Conservation (phyloP, 2,329 filamentous ascomycete species). For the Apiospora pterosperma region DNA sequence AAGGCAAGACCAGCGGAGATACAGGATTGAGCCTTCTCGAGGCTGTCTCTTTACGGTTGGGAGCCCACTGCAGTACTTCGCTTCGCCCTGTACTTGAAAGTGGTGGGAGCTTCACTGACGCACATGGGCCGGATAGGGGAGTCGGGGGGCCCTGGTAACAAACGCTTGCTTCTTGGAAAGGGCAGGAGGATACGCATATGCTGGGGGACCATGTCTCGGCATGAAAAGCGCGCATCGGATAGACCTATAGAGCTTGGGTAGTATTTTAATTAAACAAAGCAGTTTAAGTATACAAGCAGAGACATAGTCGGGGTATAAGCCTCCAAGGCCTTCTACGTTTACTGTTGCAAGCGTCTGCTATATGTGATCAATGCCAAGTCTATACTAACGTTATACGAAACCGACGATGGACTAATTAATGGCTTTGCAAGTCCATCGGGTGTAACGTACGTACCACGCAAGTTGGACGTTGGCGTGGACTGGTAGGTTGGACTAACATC, state of each 20-base stretch:
- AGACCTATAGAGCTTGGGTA: background rate
- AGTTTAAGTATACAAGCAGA: background rate
- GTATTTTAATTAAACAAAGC: background rate
- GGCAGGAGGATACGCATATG: background rate
- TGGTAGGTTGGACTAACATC: too few relatives aligned
- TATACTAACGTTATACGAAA: too few relatives aligned
- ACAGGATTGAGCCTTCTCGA: constrained; percentile 13
- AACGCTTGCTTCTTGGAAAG: background rate
- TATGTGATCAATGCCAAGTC: too few relatives aligned
- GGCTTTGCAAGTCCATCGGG: too few relatives aligned
- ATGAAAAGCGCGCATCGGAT: background rate
- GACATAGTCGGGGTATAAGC: too few relatives aligned
- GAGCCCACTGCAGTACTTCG: too few relatives aligned
- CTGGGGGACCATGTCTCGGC: background rate
- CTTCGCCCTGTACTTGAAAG: background rate
- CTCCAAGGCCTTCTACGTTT: too few relatives aligned
- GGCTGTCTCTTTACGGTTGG: background rate
- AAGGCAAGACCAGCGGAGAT: constrained; percentile 33
- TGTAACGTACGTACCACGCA: too few relatives aligned
- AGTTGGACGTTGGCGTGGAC: too few relatives aligned
- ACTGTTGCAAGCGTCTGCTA: too few relatives aligned
- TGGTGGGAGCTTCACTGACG: background rate
- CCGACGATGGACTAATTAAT: too few relatives aligned
- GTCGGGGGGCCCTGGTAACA: background rate
- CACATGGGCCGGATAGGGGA: background rate